These are phyloP conservation scores for Ophiostoma pallidulum DNA, from an alignment of 2,329 filamentous ascomycete species.

Conservation along the genomic window DNA sequence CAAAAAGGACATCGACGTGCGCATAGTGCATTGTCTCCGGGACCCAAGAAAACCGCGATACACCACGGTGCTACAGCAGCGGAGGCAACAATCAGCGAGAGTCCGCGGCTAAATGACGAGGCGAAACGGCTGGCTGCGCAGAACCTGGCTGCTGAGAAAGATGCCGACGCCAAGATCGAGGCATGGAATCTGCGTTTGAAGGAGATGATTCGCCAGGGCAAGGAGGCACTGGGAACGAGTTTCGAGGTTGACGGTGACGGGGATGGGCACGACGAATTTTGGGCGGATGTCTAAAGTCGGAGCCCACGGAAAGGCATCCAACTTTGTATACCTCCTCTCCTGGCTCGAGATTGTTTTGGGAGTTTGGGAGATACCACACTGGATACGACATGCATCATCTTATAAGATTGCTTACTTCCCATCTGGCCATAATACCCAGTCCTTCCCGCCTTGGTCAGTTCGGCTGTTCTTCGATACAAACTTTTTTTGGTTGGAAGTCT, in stretches of 20 bases:
- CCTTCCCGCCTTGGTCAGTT: no score
- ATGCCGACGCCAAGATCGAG: conserved; percentile 69
- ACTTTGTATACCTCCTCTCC: no score
- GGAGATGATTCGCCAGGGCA: conserved; percentile 82
- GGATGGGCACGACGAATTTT: conserved; percentile 21
- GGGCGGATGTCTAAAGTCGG: no score
- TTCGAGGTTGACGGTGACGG: conserved; percentile 47
- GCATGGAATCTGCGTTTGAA: conserved; percentile 70
- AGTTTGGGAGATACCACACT: no score
- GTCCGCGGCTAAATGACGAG: conserved; percentile 50
- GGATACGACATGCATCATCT: no score
- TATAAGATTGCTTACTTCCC: no score
- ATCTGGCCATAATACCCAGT: no score
- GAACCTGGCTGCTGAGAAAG: conserved; percentile 61
- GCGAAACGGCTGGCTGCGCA: conserved; percentile 65
- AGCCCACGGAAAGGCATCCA: background rate
- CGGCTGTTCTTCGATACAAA: no score
- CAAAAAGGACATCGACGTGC: conserved; percentile 1
- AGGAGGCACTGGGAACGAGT: conserved; percentile 70
- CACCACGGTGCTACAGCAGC: background rate
- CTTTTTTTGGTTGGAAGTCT: no score
- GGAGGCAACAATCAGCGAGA: conserved; percentile 24
- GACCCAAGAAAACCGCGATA: background rate
- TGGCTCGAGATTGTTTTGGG: background rate
- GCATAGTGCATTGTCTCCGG: no score